Evolutionary conservation across 441 rosid species (phyloP).

Genomic region (Adansonia gregorii): DNA sequence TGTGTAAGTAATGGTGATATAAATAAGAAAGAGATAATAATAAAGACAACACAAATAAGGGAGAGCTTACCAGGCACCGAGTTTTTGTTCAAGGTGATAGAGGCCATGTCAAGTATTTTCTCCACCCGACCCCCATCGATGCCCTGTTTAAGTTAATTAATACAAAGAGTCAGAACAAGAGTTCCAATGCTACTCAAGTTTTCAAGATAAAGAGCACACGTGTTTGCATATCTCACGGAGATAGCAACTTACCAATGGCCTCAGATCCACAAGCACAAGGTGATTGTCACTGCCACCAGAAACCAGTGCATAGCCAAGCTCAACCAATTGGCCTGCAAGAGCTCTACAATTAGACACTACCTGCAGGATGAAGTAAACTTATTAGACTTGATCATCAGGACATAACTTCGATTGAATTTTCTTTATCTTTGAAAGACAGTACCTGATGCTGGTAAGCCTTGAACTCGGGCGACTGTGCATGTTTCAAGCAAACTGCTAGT

Average conservation of each 20-base stretch:
- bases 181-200: neutral
- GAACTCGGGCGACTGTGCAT: slow-evolving; percentile 72
- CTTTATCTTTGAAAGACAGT: slow-evolving; percentile 15
- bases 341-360: slow-evolving; percentile 78
- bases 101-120: slow-evolving; percentile 93
- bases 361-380: slow-evolving; percentile 36
- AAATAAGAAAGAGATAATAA: neutral
- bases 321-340: slow-evolving; percentile 69
- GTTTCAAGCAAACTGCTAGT: slow-evolving; percentile 87
- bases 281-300: slow-evolving; percentile 95
- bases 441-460: slow-evolving; percentile 81
- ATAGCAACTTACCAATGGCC: slow-evolving; percentile 65
- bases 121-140: slow-evolving; percentile 87
- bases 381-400: slow-evolving; percentile 2
- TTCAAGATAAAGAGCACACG: neutral
- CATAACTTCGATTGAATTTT: slow-evolving; percentile 10
- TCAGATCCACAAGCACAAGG: slow-evolving; percentile 84
- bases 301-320: slow-evolving; percentile 75
- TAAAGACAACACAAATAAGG: neutral
- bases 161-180: neutral
- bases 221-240: neutral
- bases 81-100: slow-evolving; percentile 89
- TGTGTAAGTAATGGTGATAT: neutral
- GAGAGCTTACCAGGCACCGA: slow-evolving; percentile 73
- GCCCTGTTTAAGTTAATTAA: slow-evolving; percentile 47